Evolutionary conservation across 2,329 filamentous ascomycete species (phyloP).

Genomic region (Monosporascus cannonballus): DNA sequence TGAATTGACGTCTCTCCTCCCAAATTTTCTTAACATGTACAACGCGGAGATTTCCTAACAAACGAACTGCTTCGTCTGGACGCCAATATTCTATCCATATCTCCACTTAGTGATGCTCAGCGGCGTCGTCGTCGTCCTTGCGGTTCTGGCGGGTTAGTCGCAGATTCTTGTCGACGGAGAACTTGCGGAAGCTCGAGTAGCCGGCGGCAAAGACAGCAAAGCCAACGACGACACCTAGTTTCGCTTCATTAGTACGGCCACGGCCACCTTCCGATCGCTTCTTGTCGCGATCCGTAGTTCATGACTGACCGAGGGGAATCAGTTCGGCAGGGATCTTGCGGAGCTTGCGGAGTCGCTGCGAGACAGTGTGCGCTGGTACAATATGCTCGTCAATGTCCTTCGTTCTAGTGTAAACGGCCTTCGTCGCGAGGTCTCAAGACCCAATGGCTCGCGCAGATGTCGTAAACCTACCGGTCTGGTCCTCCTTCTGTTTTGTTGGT

Average conservation of each 20-base stretch:
- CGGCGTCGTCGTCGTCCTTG: conserved; percentile 21
- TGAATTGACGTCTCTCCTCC: conserved; percentile 13
- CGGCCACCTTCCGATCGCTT: too few relatives aligned
- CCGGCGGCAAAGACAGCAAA: conserved; percentile 74
- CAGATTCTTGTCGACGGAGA: conserved; percentile 85
- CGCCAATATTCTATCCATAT: conserved; percentile 10
- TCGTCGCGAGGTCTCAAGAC: conserved; percentile 2
- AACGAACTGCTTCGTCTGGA: conserved; percentile 11
- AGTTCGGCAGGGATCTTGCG: conserved; percentile 90
- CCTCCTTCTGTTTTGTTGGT: conserved; percentile 58
- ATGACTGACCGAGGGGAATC: conserved; percentile 78
- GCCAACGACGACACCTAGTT: conserved; percentile 73
- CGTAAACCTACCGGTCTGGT: conserved; percentile 56
- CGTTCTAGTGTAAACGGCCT: conserved; percentile 1
- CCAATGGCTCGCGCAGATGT: conserved; percentile 16
- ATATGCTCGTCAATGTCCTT: conserved; percentile 14
- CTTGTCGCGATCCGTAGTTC: too few relatives aligned
- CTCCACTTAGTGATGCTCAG: conserved; percentile 29
- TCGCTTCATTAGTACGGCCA: conserved; percentile 13
- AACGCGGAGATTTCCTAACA: conserved; percentile 16
- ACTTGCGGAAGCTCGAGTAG: conserved; percentile 79
- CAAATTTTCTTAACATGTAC: conserved; percentile 23
- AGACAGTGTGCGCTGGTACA: conserved; percentile 81
- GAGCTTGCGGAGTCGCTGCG: conserved; percentile 85
- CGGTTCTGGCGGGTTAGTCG: conserved; percentile 71